Base-by-base conservation (phyloP, 768 basidiomycete species). In the Clavaria fumosa region DNA sequence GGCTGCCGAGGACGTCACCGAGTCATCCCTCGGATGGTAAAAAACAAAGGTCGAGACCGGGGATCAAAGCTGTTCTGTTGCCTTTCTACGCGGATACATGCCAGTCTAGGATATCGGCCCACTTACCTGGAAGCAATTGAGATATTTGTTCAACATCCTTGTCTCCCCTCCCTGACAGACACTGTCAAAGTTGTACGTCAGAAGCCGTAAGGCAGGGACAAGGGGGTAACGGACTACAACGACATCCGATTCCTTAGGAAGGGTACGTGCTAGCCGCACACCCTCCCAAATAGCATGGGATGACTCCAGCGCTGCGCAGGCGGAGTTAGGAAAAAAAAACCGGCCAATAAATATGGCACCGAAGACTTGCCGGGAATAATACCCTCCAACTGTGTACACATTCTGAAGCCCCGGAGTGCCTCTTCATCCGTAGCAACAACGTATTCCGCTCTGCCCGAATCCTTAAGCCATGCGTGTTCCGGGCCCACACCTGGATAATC, bases 401-500 rank as follows among this genome's bases (percentile, higher is more conserved):
- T 65, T 41, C 89, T 66, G 71, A 99, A 97, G 1, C 88, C 95
- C 27, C 88, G 70, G 20, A 97, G 64, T 4, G 89, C 89, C 48
- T 99, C 69, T 56, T 95, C 89, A 51, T 99, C 95, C 4, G 84
- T 95, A 6, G 91, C 93, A 10, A 70, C 78, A 14, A 84, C 75
- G 54, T 97, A 99, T 52, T 95, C 88, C 0, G 89, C 95, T 42
- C 95, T 68, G 12, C 83, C 83, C 3, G 79, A 81, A 52, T 96
- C 90, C 59, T 96, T 96, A 53, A 99, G 63, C 81, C 85, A 95
- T 32, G 93, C 82, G 53, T 97, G 95, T 57, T 99, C 95, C 6
- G 95, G 95, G 15, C 95, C 95, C 34, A 99, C 93, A 45, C 90
- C 90, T 18, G 90, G 90, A 59, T 96, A 96, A 58, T 96, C 90